Base-by-base conservation (phyloP, 345 rosid species). In the Bruguiera sexangula region DNA sequence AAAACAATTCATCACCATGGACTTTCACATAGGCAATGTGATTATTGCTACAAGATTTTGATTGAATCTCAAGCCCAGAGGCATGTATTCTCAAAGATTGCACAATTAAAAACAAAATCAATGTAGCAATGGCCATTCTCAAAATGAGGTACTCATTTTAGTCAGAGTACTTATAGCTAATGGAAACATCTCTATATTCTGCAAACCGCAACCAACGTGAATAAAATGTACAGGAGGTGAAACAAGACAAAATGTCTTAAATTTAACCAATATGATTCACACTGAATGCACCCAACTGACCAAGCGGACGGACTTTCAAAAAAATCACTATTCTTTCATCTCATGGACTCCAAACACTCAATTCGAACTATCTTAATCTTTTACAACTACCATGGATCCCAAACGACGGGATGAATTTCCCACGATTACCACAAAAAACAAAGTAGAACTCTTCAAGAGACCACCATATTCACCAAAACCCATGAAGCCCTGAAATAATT, bases 41-140 rank as follows among this genome's bases (percentile, higher is more conserved):
- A 75, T 83, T 88, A 62, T 78, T 69, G 0, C 85, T 81, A 65
- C 95, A 89, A 74, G 81, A 71, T 73, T 70, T 85, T 1, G 86
- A 82, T 63, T 86, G 77, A 52, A 82, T 78, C 67, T 68, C 67
- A 30, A 80, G 43, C 56, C 81, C 69, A 29, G 81, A 75, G 62
- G 83, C 85, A 69, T 67, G 71, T 66, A 81, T 75, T 62, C 62
- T 80, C 21, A 62, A 78, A 52, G 78, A 78, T 63, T 75, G 85
- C 66, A 82, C 55, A 71, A 83, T 67, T 68, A 86, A 69, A 59
- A 88, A 71, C 34, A 85, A 26, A 80, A 74, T 55, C 29, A 83
- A 68, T 59, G 76, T 57, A 62, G 77, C 48, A 69, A 69, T 68
- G 39, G 74, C 78, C 86, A 71, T 82, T 68, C 73, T 77, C 72